Evolutionary conservation across 345 rosid species (phyloP), one percentile per base, ranked within the genome.

Genomic region (Clarkia xantiana): DNA sequence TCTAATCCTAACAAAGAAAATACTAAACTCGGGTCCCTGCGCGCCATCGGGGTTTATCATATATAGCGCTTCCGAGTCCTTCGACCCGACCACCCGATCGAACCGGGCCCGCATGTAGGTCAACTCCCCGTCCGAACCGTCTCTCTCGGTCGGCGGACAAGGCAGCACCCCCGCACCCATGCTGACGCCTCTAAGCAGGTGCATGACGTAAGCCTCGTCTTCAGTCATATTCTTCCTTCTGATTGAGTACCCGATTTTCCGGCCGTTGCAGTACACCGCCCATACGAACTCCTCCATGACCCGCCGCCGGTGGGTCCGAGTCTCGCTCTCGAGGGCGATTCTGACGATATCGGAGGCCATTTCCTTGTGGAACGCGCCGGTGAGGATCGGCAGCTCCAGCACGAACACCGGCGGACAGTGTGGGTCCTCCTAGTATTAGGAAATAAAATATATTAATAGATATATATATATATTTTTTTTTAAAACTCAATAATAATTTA

Each of bases 121-220:
- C 72, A 90, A 61, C 51, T 75, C 75, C 53, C 97, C 97, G 23
- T 73, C 83, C 2, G 40, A 29, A 10, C 36, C 8, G 36, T 29
- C 36, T 10, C 8, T 75, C 45, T 68, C 77, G 19, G 63, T 52
- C 29, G 71, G 67, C 3, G 86, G 84, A 52, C 74, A 49, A 0
- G 97, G 97, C 48, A 90, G 78, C 3, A 90, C 95, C 0, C 97
- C 97, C 8, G 96, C 97, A 0, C 97, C 97, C 97, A 90, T 90
- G 9, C 96, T 86, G 45, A 90, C 94, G 2, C 97, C 96, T 46
- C 89, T 62, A 29, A 90, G 44, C 12, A 76, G 79, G 60, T 86
- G 86, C 82, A 83, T 79, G 50, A 90, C 97, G 57, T 86, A 83
- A 53, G 71, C 68, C 57, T 90, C 97, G 18, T 90, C 96, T 3